Evolutionary conservation across 441 rosid species (phyloP).

Genomic region (Populus tomentosa): DNA sequence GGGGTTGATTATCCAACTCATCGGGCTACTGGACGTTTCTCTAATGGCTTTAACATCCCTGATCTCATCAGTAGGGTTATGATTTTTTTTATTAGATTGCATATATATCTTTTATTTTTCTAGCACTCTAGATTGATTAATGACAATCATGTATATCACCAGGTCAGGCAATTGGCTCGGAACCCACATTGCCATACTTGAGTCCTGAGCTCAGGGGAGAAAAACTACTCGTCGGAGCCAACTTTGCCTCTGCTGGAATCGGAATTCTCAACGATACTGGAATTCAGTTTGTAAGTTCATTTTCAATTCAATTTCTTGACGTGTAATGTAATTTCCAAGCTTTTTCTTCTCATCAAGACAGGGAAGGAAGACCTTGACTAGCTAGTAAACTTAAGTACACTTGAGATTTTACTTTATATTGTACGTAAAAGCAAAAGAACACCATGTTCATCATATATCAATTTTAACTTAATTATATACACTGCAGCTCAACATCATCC

Average conservation of each 20-base stretch:
- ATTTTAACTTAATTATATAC: background rate
- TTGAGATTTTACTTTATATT: no score
- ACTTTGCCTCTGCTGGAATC: constrained; percentile 95
- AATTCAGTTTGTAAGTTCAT: constrained; percentile 65
- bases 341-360: no score
- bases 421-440: no score
- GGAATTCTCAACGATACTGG: constrained; percentile 97
- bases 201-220: constrained; percentile 68
- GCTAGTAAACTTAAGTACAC: no score
- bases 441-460: background rate
- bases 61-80: constrained; percentile 63
- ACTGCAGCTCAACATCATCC: constrained; percentile 65
- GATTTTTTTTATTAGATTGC: background rate
- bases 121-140: background rate
- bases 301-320: background rate
- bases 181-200: constrained; percentile 82
- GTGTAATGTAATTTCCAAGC: background rate
- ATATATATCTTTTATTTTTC: background rate
- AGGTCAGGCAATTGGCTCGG: constrained; percentile 78
- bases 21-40: constrained; percentile 84
- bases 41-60: constrained; percentile 91
- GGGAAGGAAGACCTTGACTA: no score
- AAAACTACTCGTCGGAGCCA: constrained; percentile 77
- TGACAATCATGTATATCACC: background rate
- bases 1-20: constrained; percentile 87